Percentiles rank a stretch among this genome's conserved stretches.
phyloP scores from a whole-genome alignment of 768 basidiomycete species.

The Gyrodon lividus region DNA sequence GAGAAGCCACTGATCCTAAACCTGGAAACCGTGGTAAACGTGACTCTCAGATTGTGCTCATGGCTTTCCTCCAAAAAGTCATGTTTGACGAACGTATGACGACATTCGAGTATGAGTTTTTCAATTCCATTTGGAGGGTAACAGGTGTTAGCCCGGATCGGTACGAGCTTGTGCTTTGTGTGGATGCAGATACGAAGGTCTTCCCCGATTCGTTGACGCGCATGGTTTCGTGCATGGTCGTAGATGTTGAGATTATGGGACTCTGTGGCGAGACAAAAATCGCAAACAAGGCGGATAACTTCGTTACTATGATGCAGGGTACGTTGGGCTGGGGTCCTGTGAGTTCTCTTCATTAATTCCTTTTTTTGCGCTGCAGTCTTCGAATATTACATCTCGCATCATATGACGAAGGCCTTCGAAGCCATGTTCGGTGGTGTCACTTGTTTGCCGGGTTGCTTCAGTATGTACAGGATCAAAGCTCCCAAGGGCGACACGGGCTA shows the following conservation, averaged over 20 bases:
- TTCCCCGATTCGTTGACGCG: constrained; percentile 97
- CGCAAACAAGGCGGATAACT: constrained; percentile 97
- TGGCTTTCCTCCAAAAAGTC: constrained; percentile 97
- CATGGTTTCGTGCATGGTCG: constrained; percentile 95
- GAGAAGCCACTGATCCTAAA: constrained; percentile 85
- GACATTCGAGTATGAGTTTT: constrained; percentile 99
- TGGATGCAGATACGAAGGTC: constrained; percentile 97
- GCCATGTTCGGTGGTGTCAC: constrained; percentile 99
- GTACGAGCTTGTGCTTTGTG: constrained; percentile 93
- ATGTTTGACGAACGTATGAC: constrained; percentile 99
- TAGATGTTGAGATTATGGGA: constrained; percentile 98
- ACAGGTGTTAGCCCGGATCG: constrained; percentile 95
- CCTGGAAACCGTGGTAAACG: constrained; percentile 99
- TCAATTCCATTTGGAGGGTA: constrained; percentile 95
- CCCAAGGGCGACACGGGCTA: constrained; percentile 95
- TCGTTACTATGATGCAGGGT: constrained; percentile 99
- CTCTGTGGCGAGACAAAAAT: constrained; percentile 99
- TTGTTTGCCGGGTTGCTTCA: constrained; percentile 98
- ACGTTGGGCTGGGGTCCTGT: constrained; percentile 28
- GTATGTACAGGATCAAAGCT: constrained; percentile 99
- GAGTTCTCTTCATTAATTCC: constrained; percentile 6
- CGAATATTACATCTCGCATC: constrained; percentile 99
- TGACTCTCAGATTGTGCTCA: constrained; percentile 95
- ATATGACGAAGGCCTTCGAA: constrained; percentile 98
- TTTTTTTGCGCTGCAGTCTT: constrained; percentile 61